A percentile compares a stretch with the other conserved stretches of the same genome.
Conservation (phyloP, 148 eudicot species). For the Amaranthus cruentus region DNA sequence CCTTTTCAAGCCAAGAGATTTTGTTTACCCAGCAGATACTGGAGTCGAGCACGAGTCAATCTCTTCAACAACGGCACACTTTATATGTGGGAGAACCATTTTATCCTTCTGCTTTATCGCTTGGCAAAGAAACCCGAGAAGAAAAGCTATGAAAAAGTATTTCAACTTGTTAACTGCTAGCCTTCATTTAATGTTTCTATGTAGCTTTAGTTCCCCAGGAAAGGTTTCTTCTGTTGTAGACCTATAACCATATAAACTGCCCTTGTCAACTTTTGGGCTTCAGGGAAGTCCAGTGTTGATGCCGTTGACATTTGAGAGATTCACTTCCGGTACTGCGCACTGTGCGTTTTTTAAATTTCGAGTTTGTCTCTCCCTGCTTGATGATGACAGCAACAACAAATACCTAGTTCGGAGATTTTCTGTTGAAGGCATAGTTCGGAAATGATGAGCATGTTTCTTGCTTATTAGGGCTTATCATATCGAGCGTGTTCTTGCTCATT, state of each 20-base stretch:
- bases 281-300: not conserved
- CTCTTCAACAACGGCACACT: slow-evolving; percentile 33
- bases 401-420: not conserved
- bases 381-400: not conserved
- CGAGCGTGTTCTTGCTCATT: not conserved
- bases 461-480: no score
- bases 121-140: slow-evolving; percentile 22
- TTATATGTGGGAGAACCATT: slow-evolving; percentile 30
- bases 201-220: not conserved
- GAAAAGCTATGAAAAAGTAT: slow-evolving; percentile 24
- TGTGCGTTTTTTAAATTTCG: not conserved
- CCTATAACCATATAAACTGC: not conserved
- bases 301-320: not conserved
- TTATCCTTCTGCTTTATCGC: slow-evolving; percentile 32
- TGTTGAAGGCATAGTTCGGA: no score
- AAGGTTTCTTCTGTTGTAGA: not conserved
- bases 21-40: slow-evolving; percentile 37
- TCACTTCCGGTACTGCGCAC: not conserved
- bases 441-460: no score
- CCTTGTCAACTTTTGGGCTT: not conserved
- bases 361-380: not conserved
- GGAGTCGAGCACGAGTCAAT: slow-evolving; percentile 42
- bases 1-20: slow-evolving; percentile 27
- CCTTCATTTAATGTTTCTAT: not conserved
- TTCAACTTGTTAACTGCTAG: not conserved